These are phyloP conservation scores for Kwoniella heveanensis DNA, from an alignment of 768 basidiomycete genomes.

Conservation along the genomic window DNA sequence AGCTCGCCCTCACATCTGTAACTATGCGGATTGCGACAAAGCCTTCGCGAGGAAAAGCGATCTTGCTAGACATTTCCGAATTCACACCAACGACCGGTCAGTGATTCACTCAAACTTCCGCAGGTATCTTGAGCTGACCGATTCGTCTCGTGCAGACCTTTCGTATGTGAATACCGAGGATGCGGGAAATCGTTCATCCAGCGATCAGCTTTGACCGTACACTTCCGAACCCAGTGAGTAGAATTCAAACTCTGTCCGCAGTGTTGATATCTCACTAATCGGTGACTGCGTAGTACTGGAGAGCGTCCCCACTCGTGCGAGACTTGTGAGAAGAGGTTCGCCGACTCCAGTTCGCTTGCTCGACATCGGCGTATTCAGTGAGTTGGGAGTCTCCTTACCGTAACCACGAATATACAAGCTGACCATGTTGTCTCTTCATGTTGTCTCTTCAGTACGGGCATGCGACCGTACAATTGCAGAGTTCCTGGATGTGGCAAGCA, in stretches of 20 bases:
- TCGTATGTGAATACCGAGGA: constrained; percentile 32
- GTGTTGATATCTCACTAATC: not conserved
- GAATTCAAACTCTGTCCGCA: no score
- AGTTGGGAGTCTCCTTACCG: not conserved
- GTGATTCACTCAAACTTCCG: constrained; percentile 26
- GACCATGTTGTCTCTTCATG: constrained; percentile 10
- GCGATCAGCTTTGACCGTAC: constrained; percentile 55
- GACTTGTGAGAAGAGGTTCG: constrained; percentile 55
- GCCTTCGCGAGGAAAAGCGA: constrained; percentile 57
- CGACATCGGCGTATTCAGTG: constrained; percentile 55
- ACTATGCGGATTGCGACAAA: constrained; percentile 50
- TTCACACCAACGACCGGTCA: constrained; percentile 59
- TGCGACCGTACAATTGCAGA: constrained; percentile 56
- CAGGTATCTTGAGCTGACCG: not conserved
- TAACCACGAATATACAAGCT: not conserved
- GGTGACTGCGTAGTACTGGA: constrained; percentile 50
- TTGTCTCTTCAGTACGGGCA: constrained; percentile 52
- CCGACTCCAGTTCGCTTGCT: constrained; percentile 57
- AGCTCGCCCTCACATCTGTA: constrained; percentile 49
- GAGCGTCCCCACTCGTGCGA: constrained; percentile 56
- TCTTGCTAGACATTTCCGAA: constrained; percentile 57
- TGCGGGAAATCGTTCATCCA: constrained; percentile 54
- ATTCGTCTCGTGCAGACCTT: constrained; percentile 40
- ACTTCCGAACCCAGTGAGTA: constrained; percentile 54
- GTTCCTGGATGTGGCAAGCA: constrained; percentile 44